phyloP scores from a whole-genome alignment of 257 asterid species.

The Jaltomata sinuosa region DNA sequence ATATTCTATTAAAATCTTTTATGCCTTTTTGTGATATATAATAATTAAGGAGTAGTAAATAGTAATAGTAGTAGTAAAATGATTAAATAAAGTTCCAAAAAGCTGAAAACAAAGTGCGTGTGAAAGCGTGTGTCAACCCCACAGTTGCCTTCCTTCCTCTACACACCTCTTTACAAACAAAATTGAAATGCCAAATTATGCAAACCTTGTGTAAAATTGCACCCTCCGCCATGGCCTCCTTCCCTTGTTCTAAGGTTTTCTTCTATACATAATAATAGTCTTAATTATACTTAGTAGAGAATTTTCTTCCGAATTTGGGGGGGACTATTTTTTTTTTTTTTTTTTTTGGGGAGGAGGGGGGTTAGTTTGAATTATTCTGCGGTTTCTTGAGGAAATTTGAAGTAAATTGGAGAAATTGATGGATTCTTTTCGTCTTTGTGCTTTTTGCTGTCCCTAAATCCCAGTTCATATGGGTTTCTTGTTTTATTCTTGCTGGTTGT shows the following conservation, averaged over 20 bases:
- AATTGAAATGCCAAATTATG: conserved; percentile 5
- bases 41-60: not conserved
- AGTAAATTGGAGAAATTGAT: not conserved
- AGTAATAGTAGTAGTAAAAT: too few relatives aligned
- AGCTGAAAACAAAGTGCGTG: not conserved
- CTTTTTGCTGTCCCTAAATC: not conserved
- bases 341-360: too few relatives aligned
- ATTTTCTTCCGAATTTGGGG: not conserved
- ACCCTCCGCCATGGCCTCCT: conserved; percentile 16
- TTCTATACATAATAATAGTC: not conserved
- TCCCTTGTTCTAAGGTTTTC: conserved; percentile 17
- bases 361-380: not conserved
- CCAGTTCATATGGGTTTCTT: not conserved
- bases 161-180: not conserved
- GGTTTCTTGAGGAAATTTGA: not conserved
- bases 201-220: conserved; percentile 1
- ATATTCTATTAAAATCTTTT: not conserved
- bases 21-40: not conserved
- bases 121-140: conserved; percentile 7
- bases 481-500: not conserved
- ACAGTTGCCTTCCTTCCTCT: not conserved
- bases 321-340: not conserved
- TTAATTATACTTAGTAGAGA: not conserved
- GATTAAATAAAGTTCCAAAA: not conserved
- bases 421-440: not conserved